These are phyloP conservation scores for Cladosporium sp. DNA, from an alignment of 2,329 filamentous ascomycete genomes.

Conservation along the genomic window DNA sequence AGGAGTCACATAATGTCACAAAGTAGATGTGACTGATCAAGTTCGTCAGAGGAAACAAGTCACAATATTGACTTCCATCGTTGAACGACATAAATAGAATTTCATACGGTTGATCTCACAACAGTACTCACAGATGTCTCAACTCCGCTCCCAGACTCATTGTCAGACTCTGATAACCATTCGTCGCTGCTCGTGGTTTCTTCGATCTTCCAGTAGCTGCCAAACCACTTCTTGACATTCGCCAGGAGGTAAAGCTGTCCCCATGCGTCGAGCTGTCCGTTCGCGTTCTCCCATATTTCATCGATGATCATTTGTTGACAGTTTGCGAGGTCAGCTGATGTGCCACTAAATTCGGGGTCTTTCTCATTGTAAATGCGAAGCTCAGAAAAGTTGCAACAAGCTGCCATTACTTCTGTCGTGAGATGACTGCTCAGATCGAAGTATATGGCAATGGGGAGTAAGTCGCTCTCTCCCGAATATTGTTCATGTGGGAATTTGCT, in stretches of 20 bases:
- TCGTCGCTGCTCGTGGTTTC: too few species aligned
- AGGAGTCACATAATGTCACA: too few species aligned
- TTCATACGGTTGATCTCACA: too few species aligned
- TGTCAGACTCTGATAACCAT: too few species aligned
- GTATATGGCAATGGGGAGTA: not conserved
- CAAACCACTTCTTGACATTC: not conserved
- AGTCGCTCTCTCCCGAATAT: too few species aligned
- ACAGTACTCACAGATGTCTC: too few species aligned
- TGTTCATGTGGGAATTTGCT: too few species aligned
- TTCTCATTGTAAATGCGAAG: not conserved
- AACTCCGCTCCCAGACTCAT: too few species aligned
- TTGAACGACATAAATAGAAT: too few species aligned
- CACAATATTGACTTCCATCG: too few species aligned
- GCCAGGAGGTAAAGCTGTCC: constrained; percentile 1
- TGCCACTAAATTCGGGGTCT: not conserved
- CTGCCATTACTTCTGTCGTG: not conserved
- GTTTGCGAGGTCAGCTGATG: not conserved
- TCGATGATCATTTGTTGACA: not conserved
- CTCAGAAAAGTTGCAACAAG: not conserved
- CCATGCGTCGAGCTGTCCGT: not conserved
- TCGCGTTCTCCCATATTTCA: not conserved
- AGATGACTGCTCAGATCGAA: not conserved
- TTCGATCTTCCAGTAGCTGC: not conserved
- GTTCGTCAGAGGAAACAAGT: too few species aligned
- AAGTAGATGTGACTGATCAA: too few species aligned